These are phyloP conservation scores for Ascochyta rabiei DNA, from an alignment of 2,329 filamentous ascomycete species.

Conservation along the genomic window DNA sequence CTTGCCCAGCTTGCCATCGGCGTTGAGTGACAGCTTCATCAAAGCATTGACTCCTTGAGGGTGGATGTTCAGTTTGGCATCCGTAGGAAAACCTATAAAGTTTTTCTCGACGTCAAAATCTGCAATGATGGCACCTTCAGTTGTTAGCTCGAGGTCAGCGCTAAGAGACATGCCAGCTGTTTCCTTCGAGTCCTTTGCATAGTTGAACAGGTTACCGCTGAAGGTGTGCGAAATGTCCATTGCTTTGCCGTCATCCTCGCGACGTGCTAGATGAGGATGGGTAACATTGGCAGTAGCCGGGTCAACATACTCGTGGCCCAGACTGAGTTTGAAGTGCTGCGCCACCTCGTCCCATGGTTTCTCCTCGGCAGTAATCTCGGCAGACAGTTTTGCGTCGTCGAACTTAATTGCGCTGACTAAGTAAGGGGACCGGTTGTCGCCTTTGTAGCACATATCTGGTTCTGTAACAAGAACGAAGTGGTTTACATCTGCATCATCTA, in stretches of 20 bases:
- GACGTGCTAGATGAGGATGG: slow-evolving; percentile 26
- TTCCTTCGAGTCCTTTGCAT: slow-evolving; percentile 22
- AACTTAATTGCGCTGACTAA: slow-evolving; percentile 29
- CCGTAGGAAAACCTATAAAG: slow-evolving; percentile 17
- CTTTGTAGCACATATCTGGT: slow-evolving; percentile 31
- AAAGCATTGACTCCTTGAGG: slow-evolving; percentile 25
- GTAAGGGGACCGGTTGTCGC: slow-evolving; percentile 32
- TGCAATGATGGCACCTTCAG: slow-evolving; percentile 25
- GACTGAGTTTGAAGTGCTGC: slow-evolving; percentile 18
- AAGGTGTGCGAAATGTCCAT: slow-evolving; percentile 26
- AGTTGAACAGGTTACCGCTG: slow-evolving; percentile 27
- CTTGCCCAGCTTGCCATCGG: slow-evolving; percentile 30
- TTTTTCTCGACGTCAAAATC: slow-evolving; percentile 26
- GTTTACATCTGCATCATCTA: slow-evolving; percentile 28
- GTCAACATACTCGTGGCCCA: slow-evolving; percentile 26
- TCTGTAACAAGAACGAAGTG: slow-evolving; percentile 32
- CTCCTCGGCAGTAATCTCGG: slow-evolving; percentile 24
- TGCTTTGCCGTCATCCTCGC: slow-evolving; percentile 13
- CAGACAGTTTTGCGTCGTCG: slow-evolving; percentile 21
- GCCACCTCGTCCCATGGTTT: slow-evolving; percentile 27
- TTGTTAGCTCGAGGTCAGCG: slow-evolving; percentile 25
- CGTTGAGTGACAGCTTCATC: slow-evolving; percentile 22
- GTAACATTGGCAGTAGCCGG: slow-evolving; percentile 24
- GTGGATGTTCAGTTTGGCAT: slow-evolving; percentile 22
- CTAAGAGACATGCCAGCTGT: slow-evolving; percentile 24